phyloP scores from a whole-genome alignment of 164 flowering plant genomes.

The Pachysandra terminalis region DNA sequence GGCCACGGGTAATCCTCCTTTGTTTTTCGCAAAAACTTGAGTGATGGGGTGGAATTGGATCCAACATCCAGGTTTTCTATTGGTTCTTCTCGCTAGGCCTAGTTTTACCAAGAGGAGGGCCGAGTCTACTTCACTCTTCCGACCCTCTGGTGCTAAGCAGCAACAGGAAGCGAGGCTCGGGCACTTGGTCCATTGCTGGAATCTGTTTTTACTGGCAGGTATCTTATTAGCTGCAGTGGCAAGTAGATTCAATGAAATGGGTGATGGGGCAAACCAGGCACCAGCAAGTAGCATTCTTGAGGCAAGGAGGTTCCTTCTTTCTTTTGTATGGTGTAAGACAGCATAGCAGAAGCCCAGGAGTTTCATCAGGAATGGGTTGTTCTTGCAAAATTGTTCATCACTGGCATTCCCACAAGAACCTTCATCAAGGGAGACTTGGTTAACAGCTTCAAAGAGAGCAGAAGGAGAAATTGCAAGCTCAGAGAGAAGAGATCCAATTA shows the following conservation, averaged over 20 bases:
- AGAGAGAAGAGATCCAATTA: constrained; percentile 64
- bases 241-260: constrained; percentile 56
- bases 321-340: constrained; percentile 48
- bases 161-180: constrained; percentile 38
- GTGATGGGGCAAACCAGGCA: constrained; percentile 84
- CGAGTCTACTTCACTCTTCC: constrained; percentile 65
- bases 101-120: constrained; percentile 63
- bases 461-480: constrained; percentile 72
- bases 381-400: constrained; percentile 61
- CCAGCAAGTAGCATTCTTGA: constrained; percentile 77
- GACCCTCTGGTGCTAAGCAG: constrained; percentile 34
- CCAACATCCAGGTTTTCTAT: constrained; percentile 47
- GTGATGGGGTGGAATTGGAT: constrained; percentile 69
- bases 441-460: constrained; percentile 62
- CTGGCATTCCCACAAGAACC: constrained; percentile 22
- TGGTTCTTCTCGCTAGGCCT: constrained; percentile 67
- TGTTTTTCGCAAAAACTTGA: constrained; percentile 49
- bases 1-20: constrained; percentile 48
- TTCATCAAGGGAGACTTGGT: constrained; percentile 39
- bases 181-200: constrained; percentile 53
- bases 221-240: constrained; percentile 63
- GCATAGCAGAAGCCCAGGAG: constrained; percentile 43
- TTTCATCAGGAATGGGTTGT: constrained; percentile 64
- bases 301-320: constrained; percentile 44
- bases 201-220: constrained; percentile 29